These are phyloP conservation scores for Exophiala spinifera DNA, from an alignment of 2,329 filamentous ascomycete species.

Conservation along the genomic window DNA sequence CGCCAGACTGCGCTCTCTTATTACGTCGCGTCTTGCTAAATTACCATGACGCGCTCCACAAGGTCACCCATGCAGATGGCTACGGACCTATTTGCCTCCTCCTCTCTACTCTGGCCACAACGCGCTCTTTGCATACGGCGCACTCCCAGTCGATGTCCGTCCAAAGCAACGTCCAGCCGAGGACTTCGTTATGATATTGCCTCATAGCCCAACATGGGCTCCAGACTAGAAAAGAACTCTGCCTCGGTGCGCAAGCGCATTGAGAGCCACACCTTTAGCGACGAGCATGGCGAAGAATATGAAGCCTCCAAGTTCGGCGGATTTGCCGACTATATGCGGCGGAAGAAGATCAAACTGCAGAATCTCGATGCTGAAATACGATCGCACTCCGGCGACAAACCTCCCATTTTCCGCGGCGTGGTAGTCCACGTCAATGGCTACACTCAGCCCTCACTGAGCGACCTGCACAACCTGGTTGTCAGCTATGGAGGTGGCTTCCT, in stretches of 20 bases:
- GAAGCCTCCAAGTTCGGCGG: constrained; percentile 81
- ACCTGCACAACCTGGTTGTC: constrained; percentile 84
- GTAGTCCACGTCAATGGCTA: constrained; percentile 94
- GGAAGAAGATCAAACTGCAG: constrained; percentile 96
- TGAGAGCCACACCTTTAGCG: constrained; percentile 67
- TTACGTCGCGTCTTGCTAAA: too few relatives aligned
- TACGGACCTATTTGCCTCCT: too few relatives aligned
- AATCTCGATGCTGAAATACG: constrained; percentile 85
- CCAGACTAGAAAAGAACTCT: constrained; percentile 59
- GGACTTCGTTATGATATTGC: constrained; percentile 19
- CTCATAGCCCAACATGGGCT: constrained; percentile 53
- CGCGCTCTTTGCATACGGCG: not conserved
- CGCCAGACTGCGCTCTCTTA: too few relatives aligned
- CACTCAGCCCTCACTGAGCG: constrained; percentile 85
- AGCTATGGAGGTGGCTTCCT: constrained; percentile 91
- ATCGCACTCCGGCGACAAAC: constrained; percentile 64
- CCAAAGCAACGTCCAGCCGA: not conserved
- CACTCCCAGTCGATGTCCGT: not conserved
- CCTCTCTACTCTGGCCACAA: too few relatives aligned
- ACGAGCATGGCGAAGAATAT: constrained; percentile 89
- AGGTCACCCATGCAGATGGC: too few relatives aligned
- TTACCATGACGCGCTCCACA: too few relatives aligned
- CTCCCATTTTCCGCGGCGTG: constrained; percentile 83
- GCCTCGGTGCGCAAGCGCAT: constrained; percentile 61
- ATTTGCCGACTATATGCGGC: constrained; percentile 85